Evolutionary conservation across 208 protist genomes (phyloP), one percentile per base, ranked within the genome.

Genomic region (Leishmania mexicana): DNA sequence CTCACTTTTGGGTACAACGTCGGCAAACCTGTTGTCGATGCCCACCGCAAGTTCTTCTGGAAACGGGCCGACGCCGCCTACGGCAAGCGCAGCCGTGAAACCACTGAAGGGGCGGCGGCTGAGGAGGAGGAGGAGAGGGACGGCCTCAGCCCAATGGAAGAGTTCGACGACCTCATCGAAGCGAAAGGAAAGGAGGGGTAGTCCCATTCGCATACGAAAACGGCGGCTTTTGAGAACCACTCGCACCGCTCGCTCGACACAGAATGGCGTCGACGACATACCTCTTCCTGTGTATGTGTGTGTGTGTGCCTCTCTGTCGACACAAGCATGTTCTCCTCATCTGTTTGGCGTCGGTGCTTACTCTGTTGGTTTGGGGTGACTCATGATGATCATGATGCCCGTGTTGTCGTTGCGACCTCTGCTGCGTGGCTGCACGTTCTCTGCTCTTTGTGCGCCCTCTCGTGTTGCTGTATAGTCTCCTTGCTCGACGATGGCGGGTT

Each of bases 1-100:
- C 82, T 92, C 49, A 94, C 89, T 6, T 94, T 91, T 79, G 80
- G 72, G 45, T 96, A 93, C 80, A 73, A 91, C 83, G 73, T 95
- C 15, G 90, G 87, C 64, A 93, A 88, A 74, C 89, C 93, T 0
- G 87, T 96, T 8, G 40, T 94, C 74, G 88, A 92, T 51, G 90
- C 91, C 17, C 90, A 95, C 74, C 58, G 75, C n/a, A 77, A 91
- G 72, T 62, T 88, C 47, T 86, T 70, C 19, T 54, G 57, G 51
- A 65, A 79, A 65, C 11, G 70, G 3, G 42, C 35, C 21, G 6
- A 42, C 10, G 60, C 15, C 24, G 60, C 35, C 31, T 1, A 19
- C 49, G 15, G 64, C 40, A 58, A 24, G 42, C 35, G 75, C 54
- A 53, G 60, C 42, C 3, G 35, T 47, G 49, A 70, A 19, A 31